These are phyloP conservation scores for Arachis hypogaea DNA, from an alignment of 306 rosid species.

Conservation along the genomic window DNA sequence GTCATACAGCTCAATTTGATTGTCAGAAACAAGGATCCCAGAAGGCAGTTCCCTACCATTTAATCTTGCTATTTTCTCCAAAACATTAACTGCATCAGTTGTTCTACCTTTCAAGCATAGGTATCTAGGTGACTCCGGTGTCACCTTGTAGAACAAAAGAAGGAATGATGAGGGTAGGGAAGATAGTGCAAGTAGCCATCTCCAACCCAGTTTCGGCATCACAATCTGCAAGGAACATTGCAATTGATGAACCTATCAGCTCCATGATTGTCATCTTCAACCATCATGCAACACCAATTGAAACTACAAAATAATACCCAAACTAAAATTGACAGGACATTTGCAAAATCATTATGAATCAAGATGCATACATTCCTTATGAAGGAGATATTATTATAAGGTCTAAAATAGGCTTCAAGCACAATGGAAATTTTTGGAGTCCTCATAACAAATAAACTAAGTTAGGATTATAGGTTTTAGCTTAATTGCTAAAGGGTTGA, in stretches of 20 bases:
- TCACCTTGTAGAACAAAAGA: constrained; percentile 72
- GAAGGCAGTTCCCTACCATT: constrained; percentile 77
- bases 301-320: constrained; percentile 21
- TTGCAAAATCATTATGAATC: constrained; percentile 5
- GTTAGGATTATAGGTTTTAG: not conserved
- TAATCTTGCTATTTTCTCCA: constrained; percentile 85
- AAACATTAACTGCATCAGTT: constrained; percentile 66
- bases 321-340: constrained; percentile 28
- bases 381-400: constrained; percentile 8
- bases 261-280: constrained; percentile 6
- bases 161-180: constrained; percentile 83
- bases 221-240: constrained; percentile 63
- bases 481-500: constrained; percentile 13
- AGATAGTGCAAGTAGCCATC: constrained; percentile 93
- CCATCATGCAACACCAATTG: constrained; percentile 15
- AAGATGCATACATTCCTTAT: constrained; percentile 10
- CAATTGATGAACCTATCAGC: constrained; percentile 39
- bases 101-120: constrained; percentile 76
- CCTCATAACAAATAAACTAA: constrained; percentile 1
- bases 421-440: constrained; percentile 29
- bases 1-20: constrained; percentile 53
- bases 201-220: constrained; percentile 97
- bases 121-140: constrained; percentile 95
- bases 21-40: constrained; percentile 76
- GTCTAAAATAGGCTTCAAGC: not conserved